Conservation (phyloP, 2,329 filamentous ascomycete genomes). For the Trichoderma sp. region DNA sequence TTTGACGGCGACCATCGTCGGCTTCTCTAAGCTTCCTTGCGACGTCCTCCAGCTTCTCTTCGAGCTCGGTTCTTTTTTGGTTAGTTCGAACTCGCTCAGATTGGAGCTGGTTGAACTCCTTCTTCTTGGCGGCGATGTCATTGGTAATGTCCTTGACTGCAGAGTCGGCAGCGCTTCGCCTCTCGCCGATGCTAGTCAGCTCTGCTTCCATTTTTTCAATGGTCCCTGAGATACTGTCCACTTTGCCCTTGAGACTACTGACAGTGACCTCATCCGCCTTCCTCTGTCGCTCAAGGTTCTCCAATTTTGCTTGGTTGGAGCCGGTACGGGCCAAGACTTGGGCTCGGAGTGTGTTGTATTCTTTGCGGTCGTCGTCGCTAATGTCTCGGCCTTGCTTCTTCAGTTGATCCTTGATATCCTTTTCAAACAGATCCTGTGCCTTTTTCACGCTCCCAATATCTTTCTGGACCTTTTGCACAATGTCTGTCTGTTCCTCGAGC, state of each 20-base stretch:
- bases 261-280: conserved; percentile 92
- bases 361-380: conserved; percentile 81
- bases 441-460: conserved; percentile 84
- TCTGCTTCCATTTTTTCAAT: conserved; percentile 75
- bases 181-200: conserved; percentile 66
- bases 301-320: conserved; percentile 76
- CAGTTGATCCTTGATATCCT: conserved; percentile 80
- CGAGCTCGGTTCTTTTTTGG: conserved; percentile 81
- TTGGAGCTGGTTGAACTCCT: conserved; percentile 80
- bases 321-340: conserved; percentile 84
- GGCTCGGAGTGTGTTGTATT: conserved; percentile 82
- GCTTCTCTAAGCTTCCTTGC: conserved; percentile 80
- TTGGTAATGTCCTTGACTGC: conserved; percentile 67
- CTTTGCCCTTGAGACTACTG: conserved; percentile 83
- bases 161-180: conserved; percentile 63
- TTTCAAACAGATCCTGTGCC: conserved; percentile 84
- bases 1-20: conserved; percentile 82
- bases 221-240: conserved; percentile 74
- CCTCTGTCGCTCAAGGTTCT: conserved; percentile 82
- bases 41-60: conserved; percentile 86
- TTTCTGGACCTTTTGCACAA: conserved; percentile 74
- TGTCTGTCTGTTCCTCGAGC: conserved; percentile 67
- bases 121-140: conserved; percentile 87
- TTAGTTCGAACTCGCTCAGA: conserved; percentile 81
- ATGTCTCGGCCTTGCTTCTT: conserved; percentile 86